Conservation (phyloP, 371 early-diverging fungal species). For the Circinella minor region DNA sequence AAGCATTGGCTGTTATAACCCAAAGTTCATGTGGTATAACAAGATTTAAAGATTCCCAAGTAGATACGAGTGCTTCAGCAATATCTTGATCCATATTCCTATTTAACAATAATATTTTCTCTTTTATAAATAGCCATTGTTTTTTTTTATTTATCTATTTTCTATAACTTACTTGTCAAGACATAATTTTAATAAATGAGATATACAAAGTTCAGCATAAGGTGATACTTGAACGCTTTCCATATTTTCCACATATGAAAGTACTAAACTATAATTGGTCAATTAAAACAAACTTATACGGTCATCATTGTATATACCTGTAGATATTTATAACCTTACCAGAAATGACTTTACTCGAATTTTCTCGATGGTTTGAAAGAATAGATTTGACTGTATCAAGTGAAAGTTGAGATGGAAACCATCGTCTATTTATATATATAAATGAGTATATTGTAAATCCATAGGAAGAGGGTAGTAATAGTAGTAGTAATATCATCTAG, state of each 20-base stretch:
- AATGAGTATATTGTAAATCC: no score
- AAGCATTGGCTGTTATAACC: slow-evolving; percentile 35
- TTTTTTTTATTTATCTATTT: not conserved
- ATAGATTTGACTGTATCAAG: not conserved
- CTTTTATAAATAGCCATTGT: not conserved
- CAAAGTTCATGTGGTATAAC: slow-evolving; percentile 49
- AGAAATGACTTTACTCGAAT: slow-evolving; percentile 5
- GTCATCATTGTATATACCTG: not conserved
- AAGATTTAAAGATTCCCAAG: slow-evolving; percentile 47
- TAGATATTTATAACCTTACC: not conserved
- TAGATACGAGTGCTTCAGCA: slow-evolving; percentile 35
- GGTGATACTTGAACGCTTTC: slow-evolving; percentile 6
- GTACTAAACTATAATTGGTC: slow-evolving; percentile 8
- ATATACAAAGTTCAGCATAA: slow-evolving; percentile 17
- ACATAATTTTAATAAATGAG: slow-evolving; percentile 28
- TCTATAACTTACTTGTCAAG: slow-evolving; percentile 26
- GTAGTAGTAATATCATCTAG: no score
- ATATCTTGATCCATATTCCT: slow-evolving; percentile 22
- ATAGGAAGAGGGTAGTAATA: no score
- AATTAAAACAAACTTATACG: not conserved
- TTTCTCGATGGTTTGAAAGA: not conserved
- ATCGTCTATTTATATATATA: not conserved
- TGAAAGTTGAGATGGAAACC: slow-evolving; percentile 1
- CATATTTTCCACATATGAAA: slow-evolving; percentile 6
- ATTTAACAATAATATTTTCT: not conserved